Percentiles rank a stretch among this genome's conserved stretches.
Evolutionary conservation across 2,329 filamentous ascomycete species (phyloP).

Genomic region (Chaetomium olivaceum): DNA sequence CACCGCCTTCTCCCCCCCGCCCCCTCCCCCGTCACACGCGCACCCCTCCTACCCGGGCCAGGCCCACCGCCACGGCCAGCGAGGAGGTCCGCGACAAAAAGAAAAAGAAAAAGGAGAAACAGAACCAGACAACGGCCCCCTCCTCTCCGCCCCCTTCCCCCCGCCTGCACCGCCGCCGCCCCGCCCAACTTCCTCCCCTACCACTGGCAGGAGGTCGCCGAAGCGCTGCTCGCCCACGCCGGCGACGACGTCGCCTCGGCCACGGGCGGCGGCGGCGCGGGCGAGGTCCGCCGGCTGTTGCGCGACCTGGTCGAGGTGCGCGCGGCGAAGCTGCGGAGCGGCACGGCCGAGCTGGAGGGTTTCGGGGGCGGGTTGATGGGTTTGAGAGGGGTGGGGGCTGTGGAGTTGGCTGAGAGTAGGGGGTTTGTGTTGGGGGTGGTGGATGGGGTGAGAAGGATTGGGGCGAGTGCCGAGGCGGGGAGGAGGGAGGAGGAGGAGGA

Average conservation of each 20-base stretch:
- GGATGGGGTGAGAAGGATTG: slow-evolving; percentile 82
- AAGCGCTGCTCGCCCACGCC: slow-evolving; percentile 82
- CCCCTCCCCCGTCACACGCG: slow-evolving; percentile 60
- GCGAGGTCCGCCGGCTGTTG: slow-evolving; percentile 72
- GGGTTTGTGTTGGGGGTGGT: slow-evolving; percentile 83
- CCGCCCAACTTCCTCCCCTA: slow-evolving; percentile 76
- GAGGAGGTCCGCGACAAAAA: not conserved
- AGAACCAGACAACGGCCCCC: slow-evolving; percentile 28
- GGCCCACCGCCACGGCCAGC: slow-evolving; percentile 37
- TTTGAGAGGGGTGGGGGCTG: slow-evolving; percentile 76
- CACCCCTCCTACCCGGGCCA: slow-evolving; percentile 51
- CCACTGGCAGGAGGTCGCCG: slow-evolving; percentile 91
- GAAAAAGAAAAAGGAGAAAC: slow-evolving; percentile 22
- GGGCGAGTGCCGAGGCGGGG: slow-evolving; percentile 74
- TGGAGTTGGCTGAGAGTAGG: slow-evolving; percentile 88
- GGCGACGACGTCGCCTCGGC: slow-evolving; percentile 68
- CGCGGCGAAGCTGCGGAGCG: slow-evolving; percentile 82
- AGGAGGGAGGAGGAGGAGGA: slow-evolving; percentile 76
- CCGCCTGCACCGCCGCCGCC: slow-evolving; percentile 65
- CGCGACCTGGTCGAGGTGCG: slow-evolving; percentile 84
- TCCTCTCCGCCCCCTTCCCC: slow-evolving; percentile 71
- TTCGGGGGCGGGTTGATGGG: slow-evolving; percentile 71
- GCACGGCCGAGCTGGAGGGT: slow-evolving; percentile 69
- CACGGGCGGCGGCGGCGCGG: slow-evolving; percentile 43
- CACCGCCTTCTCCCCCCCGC: slow-evolving; percentile 74